Base-by-base conservation (phyloP, 2,329 filamentous ascomycete genomes). In the Pseudogymnoascus destructans region DNA sequence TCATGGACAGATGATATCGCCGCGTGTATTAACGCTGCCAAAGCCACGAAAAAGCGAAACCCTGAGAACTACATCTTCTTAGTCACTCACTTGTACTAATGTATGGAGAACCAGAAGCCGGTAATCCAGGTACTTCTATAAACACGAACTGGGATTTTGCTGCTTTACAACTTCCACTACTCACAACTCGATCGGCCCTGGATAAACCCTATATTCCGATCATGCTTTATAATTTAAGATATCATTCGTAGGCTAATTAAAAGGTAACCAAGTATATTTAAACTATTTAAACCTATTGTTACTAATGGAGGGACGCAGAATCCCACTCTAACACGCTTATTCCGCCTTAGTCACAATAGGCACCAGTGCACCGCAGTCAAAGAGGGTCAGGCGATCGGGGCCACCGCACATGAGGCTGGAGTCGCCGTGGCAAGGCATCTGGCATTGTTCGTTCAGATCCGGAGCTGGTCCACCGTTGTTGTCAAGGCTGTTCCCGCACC, bases 381-480 rank as follows among this genome's bases (percentile, higher is more conserved):
- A 42, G 38, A 42, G 17, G 11, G 49, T 55, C 36, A 61, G 46
- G n/a, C 59, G 32, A 40, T 63, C 57, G 9, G 52, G 52, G 13
- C 61, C 61, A 19, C 60, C 61, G 57, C 60, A 63, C 21, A 38
- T 57, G 56, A 61, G 56, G 21, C 55, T 30, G 7, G 46, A 10
- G 36, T 59, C 59, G 17, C 61, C 61, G 36, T n/a, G n/a, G 38
- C 60, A 63, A 15, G 36, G 19, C 60, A 63, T 63, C 25, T 61
- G 49, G 27, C 61, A 63, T 15, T 13, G 65, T 70, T 21, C 70
- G 76, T 1, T 79, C 79, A 59, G 59, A 57, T 62, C 59, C 8
- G 57, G 55, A 23, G 61, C 61, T 23, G 59, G 59, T 33, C 38
- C 40, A 35, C 54, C 30, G 10, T 15, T 17, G 23, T 40, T 32